These are phyloP conservation scores for Naganishia onofrii DNA, from an alignment of 768 basidiomycete species.

Conservation along the genomic window DNA sequence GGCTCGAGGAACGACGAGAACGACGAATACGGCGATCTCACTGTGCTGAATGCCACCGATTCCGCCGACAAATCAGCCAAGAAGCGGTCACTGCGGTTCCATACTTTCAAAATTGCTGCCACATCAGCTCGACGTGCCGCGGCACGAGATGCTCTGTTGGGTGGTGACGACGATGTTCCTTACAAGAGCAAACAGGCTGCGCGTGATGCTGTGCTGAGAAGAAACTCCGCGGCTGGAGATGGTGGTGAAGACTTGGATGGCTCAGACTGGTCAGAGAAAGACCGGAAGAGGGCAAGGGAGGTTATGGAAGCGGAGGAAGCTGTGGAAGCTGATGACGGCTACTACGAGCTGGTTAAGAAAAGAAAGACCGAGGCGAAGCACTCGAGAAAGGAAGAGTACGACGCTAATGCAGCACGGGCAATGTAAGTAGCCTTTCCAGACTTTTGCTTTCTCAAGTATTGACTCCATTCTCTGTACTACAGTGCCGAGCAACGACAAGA, in stretches of 20 bases:
- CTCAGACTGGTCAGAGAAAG: slow-evolving; percentile 53
- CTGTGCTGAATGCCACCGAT: slow-evolving; percentile 67
- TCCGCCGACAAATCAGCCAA: slow-evolving; percentile 77
- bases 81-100: slow-evolving; percentile 82
- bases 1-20: slow-evolving; percentile 38
- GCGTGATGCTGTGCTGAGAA: slow-evolving; percentile 49
- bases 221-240: slow-evolving; percentile 55
- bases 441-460: background rate
- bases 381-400: slow-evolving; percentile 77
- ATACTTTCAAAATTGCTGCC: slow-evolving; percentile 85
- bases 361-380: slow-evolving; percentile 69
- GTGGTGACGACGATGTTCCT: slow-evolving; percentile 94
- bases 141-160: slow-evolving; percentile 67
- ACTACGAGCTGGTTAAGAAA: slow-evolving; percentile 85
- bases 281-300: slow-evolving; percentile 53
- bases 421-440: slow-evolving; percentile 56
- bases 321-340: slow-evolving; percentile 63
- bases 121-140: slow-evolving; percentile 70
- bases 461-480: slow-evolving; percentile 7
- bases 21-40: slow-evolving; percentile 70
- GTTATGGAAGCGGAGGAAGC: slow-evolving; percentile 38
- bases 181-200: slow-evolving; percentile 66
- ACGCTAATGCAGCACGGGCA: slow-evolving; percentile 61
- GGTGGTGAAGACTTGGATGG: slow-evolving; percentile 48
- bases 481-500: slow-evolving; percentile 44